Evolutionary conservation across 139 green algal genomes (phyloP).

Genomic region (Micromonas commoda): DNA sequence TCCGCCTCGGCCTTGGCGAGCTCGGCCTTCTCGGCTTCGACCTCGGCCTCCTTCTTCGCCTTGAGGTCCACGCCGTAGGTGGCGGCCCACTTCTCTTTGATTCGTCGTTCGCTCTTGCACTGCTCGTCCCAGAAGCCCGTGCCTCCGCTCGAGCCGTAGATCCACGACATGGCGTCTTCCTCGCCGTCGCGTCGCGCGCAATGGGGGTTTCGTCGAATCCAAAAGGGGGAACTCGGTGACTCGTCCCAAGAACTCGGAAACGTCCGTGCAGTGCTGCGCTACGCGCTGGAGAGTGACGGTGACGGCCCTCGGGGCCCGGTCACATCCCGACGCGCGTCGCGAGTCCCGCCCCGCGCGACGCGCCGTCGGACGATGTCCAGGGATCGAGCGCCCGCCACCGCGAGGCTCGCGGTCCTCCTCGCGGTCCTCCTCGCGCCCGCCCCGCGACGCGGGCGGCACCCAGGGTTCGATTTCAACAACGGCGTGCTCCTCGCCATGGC

Average conservation of each 20-base stretch:
- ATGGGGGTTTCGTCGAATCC: neutral
- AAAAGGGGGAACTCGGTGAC: slow-evolving; percentile 9
- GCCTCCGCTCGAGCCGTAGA: neutral
- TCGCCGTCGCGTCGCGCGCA: neutral
- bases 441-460: no score
- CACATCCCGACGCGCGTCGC: neutral
- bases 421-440: neutral
- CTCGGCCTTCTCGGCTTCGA: neutral
- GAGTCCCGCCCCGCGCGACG: neutral
- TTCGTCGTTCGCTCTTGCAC: neutral
- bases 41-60: neutral
- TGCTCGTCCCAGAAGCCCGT: neutral
- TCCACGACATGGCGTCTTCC: neutral
- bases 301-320: neutral
- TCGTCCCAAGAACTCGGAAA: neutral
- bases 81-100: neutral
- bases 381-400: no score
- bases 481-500: neutral
- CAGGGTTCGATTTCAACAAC: no score
- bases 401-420: no score
- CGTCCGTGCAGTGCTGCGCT: neutral
- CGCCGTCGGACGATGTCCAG: no score
- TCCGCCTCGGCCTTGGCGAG: neutral
- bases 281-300: neutral
- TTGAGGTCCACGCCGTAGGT: neutral